Percentiles rank a stretch among this genome's conserved stretches.
Evolutionary conservation across 202 grass and related monocot genomes (phyloP).

Genomic region (Alloteropsis angusta): DNA sequence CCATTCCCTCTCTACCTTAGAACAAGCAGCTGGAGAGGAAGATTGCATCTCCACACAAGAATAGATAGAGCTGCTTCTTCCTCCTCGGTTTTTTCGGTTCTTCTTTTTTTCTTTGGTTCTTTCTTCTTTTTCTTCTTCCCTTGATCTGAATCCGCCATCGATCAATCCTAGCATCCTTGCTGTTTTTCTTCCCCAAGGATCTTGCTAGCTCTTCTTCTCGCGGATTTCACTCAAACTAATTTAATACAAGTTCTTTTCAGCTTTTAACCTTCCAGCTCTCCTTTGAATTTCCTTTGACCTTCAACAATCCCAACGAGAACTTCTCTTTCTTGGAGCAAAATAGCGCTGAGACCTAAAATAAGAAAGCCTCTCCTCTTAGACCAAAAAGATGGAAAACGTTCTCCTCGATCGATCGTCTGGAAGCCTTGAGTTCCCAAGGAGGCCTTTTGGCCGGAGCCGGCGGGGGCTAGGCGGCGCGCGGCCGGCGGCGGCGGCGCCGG

Average conservation of each 20-base stretch:
- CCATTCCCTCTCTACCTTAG: constrained; percentile 28
- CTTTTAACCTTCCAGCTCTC: not conserved
- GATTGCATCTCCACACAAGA: constrained; percentile 16
- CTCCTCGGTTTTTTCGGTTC: not conserved
- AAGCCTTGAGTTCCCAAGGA: constrained; percentile 26
- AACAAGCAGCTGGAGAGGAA: not conserved
- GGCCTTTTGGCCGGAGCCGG: not conserved
- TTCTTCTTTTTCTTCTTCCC: no score
- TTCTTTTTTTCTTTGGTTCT: not conserved
- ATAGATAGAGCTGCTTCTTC: constrained; percentile 13
- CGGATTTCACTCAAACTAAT: constrained; percentile 20
- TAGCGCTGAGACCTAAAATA: not conserved
- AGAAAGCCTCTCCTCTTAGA: not conserved
- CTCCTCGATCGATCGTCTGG: constrained; percentile 36
- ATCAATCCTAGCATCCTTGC: constrained; percentile 38
- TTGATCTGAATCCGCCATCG: constrained; percentile 8
- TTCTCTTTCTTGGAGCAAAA: not conserved
- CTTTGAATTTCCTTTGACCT: not conserved
- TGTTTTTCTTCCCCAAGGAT: constrained; percentile 42
- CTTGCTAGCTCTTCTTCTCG: constrained; percentile 12
- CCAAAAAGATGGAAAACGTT: constrained; percentile 38
- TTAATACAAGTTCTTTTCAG: constrained; percentile 15
- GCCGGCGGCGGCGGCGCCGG: not conserved
- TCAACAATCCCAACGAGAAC: not conserved
- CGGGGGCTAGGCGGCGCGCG: not conserved